Conservation (phyloP, 1,284 basidiomycete species). For the Boletus sp. region DNA sequence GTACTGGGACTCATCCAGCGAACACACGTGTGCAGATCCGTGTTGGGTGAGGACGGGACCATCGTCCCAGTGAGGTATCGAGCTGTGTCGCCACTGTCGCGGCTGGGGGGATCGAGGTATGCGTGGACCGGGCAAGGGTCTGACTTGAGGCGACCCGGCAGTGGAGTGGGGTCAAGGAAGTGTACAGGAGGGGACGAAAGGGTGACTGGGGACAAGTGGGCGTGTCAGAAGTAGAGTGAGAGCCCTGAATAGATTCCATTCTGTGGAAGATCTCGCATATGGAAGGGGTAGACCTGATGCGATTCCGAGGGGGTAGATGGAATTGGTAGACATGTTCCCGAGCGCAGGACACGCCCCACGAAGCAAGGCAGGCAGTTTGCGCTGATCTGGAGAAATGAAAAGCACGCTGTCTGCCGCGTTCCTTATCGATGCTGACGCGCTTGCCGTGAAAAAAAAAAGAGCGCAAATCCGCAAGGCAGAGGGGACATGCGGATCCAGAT, state of each 20-base stretch:
- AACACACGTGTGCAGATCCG: conserved; percentile 56
- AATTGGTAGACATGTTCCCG: conserved; percentile 24
- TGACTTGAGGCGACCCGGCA: conserved; percentile 50
- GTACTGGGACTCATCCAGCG: conserved; percentile 62
- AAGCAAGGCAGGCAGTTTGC: conserved; percentile 19
- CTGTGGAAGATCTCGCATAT: conserved; percentile 17
- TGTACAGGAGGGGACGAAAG: conserved; percentile 7
- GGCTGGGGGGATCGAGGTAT: conserved; percentile 63
- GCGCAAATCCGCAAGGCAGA: conserved; percentile 28
- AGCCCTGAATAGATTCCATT: conserved; percentile 21
- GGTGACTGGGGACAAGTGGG: conserved; percentile 8
- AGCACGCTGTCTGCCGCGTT: conserved; percentile 24
- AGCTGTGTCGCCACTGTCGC: conserved; percentile 58
- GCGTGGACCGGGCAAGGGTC: conserved; percentile 53
- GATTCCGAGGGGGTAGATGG: conserved; percentile 21
- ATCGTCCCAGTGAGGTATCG: conserved; percentile 60
- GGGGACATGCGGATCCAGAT: conserved; percentile 28
- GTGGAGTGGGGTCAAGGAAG: conserved; percentile 53
- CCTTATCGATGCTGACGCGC: conserved; percentile 28
- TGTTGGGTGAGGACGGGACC: conserved; percentile 47
- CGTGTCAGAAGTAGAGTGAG: conserved; percentile 1
- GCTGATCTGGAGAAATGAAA: conserved; percentile 35
- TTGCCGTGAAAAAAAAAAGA: conserved; percentile 7
- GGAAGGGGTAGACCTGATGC: conserved; percentile 7
- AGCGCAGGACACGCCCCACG: conserved; percentile 19